Evolutionary conservation across 345 rosid genomes (phyloP).

Genomic region (Eucalyptus lansdowneana): DNA sequence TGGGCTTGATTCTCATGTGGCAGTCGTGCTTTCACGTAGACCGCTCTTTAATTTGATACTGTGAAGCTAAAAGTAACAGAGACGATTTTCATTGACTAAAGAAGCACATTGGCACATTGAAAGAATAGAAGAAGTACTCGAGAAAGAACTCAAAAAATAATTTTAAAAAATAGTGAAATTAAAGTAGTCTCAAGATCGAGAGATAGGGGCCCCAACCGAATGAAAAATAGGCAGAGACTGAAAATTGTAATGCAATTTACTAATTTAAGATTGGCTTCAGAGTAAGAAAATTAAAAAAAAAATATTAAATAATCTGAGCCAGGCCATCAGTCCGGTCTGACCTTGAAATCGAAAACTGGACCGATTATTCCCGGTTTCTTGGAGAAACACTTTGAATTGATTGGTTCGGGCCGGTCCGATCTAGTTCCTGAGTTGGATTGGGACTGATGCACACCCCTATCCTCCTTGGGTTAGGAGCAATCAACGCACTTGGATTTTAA

Average conservation of each 20-base stretch:
- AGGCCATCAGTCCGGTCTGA: fast-evolving
- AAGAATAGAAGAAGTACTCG: background rate
- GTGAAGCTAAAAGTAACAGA: background rate
- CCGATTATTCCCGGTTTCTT: fast-evolving
- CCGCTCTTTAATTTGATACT: background rate
- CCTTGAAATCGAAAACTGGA: fast-evolving
- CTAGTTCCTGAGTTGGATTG: fast-evolving
- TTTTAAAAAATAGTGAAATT: background rate
- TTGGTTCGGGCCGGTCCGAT: fast-evolving
- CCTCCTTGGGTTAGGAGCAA: background rate
- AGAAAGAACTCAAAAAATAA: background rate
- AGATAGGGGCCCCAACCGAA: background rate
- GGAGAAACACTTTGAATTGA: too few relatives aligned
- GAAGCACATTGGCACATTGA: background rate
- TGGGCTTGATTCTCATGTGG: background rate
- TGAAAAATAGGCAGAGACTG: background rate
- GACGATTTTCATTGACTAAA: background rate
- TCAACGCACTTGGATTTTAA: background rate
- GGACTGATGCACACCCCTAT: background rate
- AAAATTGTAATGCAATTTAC: background rate
- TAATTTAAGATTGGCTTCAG: background rate
- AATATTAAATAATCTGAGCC: background rate
- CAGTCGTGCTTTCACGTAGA: background rate
- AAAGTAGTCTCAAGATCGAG: background rate
- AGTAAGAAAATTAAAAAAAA: background rate